Evolutionary conservation across 495 filamentous ascomycete genomes (phyloP), one percentile per base, ranked within the genome.

Genomic region (Bombardia bombarda): DNA sequence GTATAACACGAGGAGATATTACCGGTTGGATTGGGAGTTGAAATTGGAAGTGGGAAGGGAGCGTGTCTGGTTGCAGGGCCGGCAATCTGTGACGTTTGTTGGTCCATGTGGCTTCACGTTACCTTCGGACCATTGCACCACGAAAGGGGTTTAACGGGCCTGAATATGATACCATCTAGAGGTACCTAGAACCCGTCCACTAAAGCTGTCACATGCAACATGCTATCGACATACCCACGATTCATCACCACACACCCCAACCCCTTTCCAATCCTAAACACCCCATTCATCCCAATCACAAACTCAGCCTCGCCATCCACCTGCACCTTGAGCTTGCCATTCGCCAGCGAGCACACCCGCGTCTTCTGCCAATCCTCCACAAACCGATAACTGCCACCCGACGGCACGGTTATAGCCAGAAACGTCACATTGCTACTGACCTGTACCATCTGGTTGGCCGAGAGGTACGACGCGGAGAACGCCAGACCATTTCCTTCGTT

Each of bases 261-360:
- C 0, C 53, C 51, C 3, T 56, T 46, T 16, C 17, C 32, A 23
- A 65, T 51, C 18, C 24, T 50, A 7, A 62, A 50, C 39, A 60
- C 39, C 4, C 60, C 60, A 8, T 45, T 33, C 5, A 45, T n/a
- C 1, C 62, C 58, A 21, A 65, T 43, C 6, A 36, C 20, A 23
- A 65, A 62, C 21, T 53, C 43, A 2, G 49, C 43, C 9, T 53
- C 52, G 7, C 38, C 53, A 6, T 50, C 43, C 0, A 57, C 42
- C n/a, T 50, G 48, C 3, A 65, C 49, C 22, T 42, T 38, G 1
- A 63, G 30, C 42, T 63, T 65, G 7, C 60, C 60, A 3, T 33
- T 38, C 1, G 37, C 43, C 7, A 65, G 35, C 3, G 49, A 46
- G 34, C 60, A 65, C 14, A 62, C 31, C 7, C 55, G 53, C 1